Conservation (phyloP, 1,139 yeast genomes). For the Candida sp. region DNA sequence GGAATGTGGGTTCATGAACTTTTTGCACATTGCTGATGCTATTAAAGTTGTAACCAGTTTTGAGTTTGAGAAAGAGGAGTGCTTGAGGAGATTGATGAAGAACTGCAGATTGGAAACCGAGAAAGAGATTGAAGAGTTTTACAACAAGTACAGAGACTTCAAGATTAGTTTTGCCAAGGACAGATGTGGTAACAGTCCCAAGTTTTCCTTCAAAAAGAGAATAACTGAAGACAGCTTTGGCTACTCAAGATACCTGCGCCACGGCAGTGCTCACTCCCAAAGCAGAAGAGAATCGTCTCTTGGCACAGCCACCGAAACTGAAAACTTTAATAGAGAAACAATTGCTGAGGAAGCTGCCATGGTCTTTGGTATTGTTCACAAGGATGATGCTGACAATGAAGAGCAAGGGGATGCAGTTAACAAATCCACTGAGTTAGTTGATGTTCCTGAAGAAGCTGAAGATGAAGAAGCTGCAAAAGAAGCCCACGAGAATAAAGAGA, state of each 20-base stretch:
- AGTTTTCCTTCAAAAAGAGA: slow-evolving; percentile 44
- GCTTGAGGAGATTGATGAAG: slow-evolving; percentile 10
- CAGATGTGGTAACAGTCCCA: slow-evolving; percentile 53
- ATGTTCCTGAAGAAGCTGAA: slow-evolving; percentile 13
- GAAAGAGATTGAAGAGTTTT: slow-evolving; percentile 34
- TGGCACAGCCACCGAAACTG: slow-evolving; percentile 4
- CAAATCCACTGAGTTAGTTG: slow-evolving; percentile 40
- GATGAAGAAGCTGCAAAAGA: slow-evolving; percentile 12
- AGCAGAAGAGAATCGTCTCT: not conserved
- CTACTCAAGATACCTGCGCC: slow-evolving; percentile 16
- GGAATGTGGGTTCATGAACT: slow-evolving; percentile 52
- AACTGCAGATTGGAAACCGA: slow-evolving; percentile 20
- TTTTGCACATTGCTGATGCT: slow-evolving; percentile 44
- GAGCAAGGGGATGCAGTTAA: slow-evolving; percentile 7
- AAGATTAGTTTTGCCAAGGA: slow-evolving; percentile 53
- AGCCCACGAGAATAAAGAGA: slow-evolving; percentile 18
- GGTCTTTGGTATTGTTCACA: slow-evolving; percentile 50
- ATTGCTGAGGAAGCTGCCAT: slow-evolving; percentile 48
- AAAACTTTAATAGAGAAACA: slow-evolving; percentile 19
- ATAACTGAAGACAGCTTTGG: slow-evolving; percentile 4
- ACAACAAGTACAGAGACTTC: slow-evolving; percentile 39
- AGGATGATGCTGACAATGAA: slow-evolving; percentile 14
- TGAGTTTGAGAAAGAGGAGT: slow-evolving; percentile 23
- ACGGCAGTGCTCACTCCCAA: not conserved
- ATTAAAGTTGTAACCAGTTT: slow-evolving; percentile 39